A percentile compares a stretch with the other conserved stretches of the same genome.
Evolutionary conservation across 495 filamentous ascomycete genomes (phyloP).

Genomic region (Aspergillus incahuasiensis): DNA sequence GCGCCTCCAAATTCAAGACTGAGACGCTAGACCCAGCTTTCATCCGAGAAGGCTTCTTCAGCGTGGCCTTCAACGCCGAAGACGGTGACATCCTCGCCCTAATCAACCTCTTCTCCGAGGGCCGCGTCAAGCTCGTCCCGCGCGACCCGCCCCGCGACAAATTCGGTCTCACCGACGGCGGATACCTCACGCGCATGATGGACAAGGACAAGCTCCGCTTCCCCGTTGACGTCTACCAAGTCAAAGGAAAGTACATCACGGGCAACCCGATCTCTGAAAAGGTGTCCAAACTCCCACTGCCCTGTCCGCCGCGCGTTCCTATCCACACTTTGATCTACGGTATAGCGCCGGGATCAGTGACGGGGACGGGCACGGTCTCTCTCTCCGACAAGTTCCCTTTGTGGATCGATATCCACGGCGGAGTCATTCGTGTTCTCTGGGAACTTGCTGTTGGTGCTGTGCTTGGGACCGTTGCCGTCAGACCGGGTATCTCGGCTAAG

Average conservation of each 20-base stretch:
- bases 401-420: conserved; percentile 74
- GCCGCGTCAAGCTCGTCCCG: conserved; percentile 51
- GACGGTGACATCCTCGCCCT: conserved; percentile 69
- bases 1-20: conserved; percentile 56
- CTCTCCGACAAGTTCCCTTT: conserved; percentile 54
- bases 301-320: conserved; percentile 14
- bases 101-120: conserved; percentile 60
- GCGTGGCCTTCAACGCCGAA: conserved; percentile 32
- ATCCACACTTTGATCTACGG: neutral
- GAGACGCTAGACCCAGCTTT: conserved; percentile 52
- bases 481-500: conserved; percentile 52
- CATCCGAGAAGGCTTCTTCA: conserved; percentile 24
- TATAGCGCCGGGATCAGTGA: neutral
- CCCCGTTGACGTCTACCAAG: conserved; percentile 52
- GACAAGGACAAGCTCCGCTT: conserved; percentile 62
- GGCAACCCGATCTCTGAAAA: conserved; percentile 49
- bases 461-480: conserved; percentile 52
- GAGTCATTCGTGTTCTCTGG: conserved; percentile 61
- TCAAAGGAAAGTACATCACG: conserved; percentile 53
- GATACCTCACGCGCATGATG: conserved; percentile 68
- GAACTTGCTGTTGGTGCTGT: conserved; percentile 55
- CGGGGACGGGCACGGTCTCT: conserved; percentile 13
- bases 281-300: conserved; percentile 21
- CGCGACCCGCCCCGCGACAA: conserved; percentile 59
- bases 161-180: conserved; percentile 66